phyloP scores from a whole-genome alignment of 2,329 filamentous ascomycete genomes.

The Aschersonia sp. region DNA sequence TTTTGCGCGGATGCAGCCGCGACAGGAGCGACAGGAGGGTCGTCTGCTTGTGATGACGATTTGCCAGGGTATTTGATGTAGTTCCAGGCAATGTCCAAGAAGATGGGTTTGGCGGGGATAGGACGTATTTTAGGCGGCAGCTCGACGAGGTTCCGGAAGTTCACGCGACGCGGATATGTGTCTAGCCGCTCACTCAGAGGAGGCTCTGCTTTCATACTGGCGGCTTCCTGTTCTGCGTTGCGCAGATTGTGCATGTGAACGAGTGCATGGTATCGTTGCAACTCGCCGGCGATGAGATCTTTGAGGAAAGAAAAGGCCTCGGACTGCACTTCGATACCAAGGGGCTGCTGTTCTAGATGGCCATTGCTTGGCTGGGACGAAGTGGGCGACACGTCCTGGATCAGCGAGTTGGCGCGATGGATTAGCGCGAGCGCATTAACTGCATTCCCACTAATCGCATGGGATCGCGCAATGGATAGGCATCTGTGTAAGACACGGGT shows the following conservation, averaged over 20 bases:
- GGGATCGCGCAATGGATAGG: slow-evolving; percentile 72
- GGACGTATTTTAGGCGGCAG: slow-evolving; percentile 75
- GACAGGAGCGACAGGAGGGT: slow-evolving; percentile 2
- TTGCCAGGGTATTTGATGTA: slow-evolving; percentile 83
- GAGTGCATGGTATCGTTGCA: slow-evolving; percentile 70
- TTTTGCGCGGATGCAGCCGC: slow-evolving; percentile 14
- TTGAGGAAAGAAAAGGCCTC: slow-evolving; percentile 44
- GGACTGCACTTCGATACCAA: slow-evolving; percentile 52
- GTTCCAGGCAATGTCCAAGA: slow-evolving; percentile 94
- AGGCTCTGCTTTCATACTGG: slow-evolving; percentile 8
- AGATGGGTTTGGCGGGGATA: slow-evolving; percentile 85
- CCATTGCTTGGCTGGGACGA: slow-evolving; percentile 23
- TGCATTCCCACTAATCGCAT: slow-evolving; percentile 56
- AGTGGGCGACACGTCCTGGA: slow-evolving; percentile 34
- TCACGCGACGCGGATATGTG: slow-evolving; percentile 60
- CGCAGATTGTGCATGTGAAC: slow-evolving; percentile 63
- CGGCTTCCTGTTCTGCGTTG: slow-evolving; percentile 30
- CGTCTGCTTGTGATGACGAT: slow-evolving; percentile 5
- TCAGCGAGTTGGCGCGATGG: slow-evolving; percentile 53
- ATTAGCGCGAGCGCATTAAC: slow-evolving; percentile 78
- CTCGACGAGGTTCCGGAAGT: slow-evolving; percentile 67
- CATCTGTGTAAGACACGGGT: slow-evolving; percentile 34
- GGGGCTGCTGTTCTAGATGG: slow-evolving; percentile 19
- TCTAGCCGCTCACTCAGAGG: slow-evolving; percentile 63
- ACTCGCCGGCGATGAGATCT: slow-evolving; percentile 50